Evolutionary conservation across 2,329 filamentous ascomycete species (phyloP), one percentile per base, ranked within the genome.

Genomic region (Calcarisporium arbuscula): DNA sequence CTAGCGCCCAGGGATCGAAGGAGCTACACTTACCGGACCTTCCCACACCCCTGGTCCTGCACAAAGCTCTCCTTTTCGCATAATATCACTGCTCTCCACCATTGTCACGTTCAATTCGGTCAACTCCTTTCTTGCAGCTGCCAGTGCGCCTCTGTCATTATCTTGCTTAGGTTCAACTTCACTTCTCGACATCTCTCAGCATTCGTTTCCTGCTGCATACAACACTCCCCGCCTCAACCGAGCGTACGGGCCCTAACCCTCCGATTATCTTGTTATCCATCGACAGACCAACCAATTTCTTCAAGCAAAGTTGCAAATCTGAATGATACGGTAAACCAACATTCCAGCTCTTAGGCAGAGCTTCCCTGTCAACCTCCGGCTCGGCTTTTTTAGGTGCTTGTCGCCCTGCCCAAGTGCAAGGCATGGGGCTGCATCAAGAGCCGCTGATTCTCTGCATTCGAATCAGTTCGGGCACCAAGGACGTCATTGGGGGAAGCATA

Each of bases 71-170:
- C 54, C 54, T 61, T 61, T 60, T 51, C 36, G 35, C 46, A 46
- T 57, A 53, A 56, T 58, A 57, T 60, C 56, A 50, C 51, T 47
- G 44, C 49, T 52, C 53, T 58, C 56, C 56, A 58, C 55, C 56
- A 46, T 51, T 49, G 49, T 57, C 55, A 52, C 56, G 41, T 54
- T 61, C 54, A 58, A 54, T 55, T 53, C 51, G 60, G 58, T 62
- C 58, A 56, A 55, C 60, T 57, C 52, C 58, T 61, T 58, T 51
- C 46, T 45, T 45, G 44, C 42, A 49, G 44, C 41, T 44, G 44
- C 41, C 43, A 48, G 47, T 33, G 32, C 42, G 31, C 39, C 21
- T 32, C 27, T 23, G 22, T 32, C 18, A 16, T 28, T 27, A 34
- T 40, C 39, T 36, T 34, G 25, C 29, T 36, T 38, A 30, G n/a